Evolutionary conservation across 768 basidiomycete genomes (phyloP).

Genomic region (Pleurotus tuoliensis): DNA sequence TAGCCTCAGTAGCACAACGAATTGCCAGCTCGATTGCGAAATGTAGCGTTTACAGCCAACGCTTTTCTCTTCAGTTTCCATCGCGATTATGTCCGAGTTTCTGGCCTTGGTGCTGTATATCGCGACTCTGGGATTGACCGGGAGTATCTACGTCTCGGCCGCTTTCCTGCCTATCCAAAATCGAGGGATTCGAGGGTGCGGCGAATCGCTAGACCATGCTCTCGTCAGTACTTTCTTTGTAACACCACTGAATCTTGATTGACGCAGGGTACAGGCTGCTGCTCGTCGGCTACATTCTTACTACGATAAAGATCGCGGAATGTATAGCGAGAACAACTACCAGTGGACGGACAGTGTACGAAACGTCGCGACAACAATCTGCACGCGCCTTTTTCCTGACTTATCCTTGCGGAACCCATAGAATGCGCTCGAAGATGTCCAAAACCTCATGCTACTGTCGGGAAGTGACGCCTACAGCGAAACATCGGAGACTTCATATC

Average conservation of each 20-base stretch:
- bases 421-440: conserved; percentile 57
- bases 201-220: neutral
- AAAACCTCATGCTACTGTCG: conserved; percentile 54
- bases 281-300: conserved; percentile 36
- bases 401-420: conserved; percentile 14
- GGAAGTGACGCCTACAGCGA: conserved; percentile 34
- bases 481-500: conserved; percentile 40
- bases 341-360: conserved; percentile 54
- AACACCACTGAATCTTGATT: no score
- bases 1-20: no score
- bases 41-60: no score
- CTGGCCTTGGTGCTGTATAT: no score
- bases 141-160: no score
- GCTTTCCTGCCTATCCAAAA: no score
- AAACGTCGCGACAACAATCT: neutral
- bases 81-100: no score
- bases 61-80: no score
- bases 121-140: no score
- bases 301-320: conserved; percentile 34
- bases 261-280: conserved; percentile 18
- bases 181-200: neutral
- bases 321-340: conserved; percentile 40
- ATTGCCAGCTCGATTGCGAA: no score
- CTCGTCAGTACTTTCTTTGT: neutral
- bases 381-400: neutral